Evolutionary conservation across 768 basidiomycete species (phyloP).

Genomic region (Pisolithus microcarpus): DNA sequence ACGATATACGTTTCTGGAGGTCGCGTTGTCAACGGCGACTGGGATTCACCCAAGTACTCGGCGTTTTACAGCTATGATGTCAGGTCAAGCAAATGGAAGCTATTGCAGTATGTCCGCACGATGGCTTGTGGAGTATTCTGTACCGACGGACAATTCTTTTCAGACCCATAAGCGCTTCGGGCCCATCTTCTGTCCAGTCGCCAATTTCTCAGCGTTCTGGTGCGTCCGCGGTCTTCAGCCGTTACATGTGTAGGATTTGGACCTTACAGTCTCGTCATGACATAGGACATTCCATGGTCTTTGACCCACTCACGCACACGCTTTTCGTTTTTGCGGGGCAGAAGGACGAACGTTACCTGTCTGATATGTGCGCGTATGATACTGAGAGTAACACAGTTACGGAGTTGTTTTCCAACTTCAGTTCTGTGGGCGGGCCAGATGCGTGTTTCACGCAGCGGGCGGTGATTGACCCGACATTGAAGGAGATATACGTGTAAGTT

Average conservation of each 20-base stretch:
- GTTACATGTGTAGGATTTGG: neutral
- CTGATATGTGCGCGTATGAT: conserved; percentile 74
- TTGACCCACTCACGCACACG: conserved; percentile 50
- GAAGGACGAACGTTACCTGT: conserved; percentile 55
- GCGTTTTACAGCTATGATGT: conserved; percentile 72
- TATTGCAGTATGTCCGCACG: conserved; percentile 48
- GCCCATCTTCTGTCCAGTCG: conserved; percentile 22
- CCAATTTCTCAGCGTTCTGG: conserved; percentile 58
- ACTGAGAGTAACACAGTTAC: conserved; percentile 49
- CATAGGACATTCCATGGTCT: conserved; percentile 74
- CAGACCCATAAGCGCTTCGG: conserved; percentile 17
- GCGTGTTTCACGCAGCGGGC: conserved; percentile 71
- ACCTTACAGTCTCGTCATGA: neutral
- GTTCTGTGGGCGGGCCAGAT: conserved; percentile 55
- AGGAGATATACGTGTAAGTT: conserved; percentile 69
- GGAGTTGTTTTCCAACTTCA: conserved; percentile 59
- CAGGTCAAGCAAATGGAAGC: conserved; percentile 56
- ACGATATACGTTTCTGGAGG: conserved; percentile 74
- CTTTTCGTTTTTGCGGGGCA: conserved; percentile 75
- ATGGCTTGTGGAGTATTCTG: neutral
- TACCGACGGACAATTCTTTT: neutral
- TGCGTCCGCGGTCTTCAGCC: conserved; percentile 16
- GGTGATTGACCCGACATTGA: conserved; percentile 52
- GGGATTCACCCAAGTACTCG: conserved; percentile 54
- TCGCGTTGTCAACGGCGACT: conserved; percentile 59